Conservation (phyloP, 805 yeast genomes). For the Saturnispora zaruensis region DNA sequence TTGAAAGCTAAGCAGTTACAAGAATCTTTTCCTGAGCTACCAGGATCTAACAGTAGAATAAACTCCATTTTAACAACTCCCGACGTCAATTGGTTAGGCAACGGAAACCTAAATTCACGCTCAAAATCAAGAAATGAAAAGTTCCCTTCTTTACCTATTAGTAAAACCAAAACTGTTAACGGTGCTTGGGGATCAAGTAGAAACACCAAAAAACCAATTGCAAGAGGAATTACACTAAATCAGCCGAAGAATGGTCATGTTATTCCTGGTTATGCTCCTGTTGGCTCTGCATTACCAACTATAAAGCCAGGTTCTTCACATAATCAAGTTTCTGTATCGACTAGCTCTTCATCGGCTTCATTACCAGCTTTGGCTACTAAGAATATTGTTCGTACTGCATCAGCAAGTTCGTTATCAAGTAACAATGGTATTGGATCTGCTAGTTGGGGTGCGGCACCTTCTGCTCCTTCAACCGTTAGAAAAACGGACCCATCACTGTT, state of each 20-base stretch:
- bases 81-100: constrained; percentile 1
- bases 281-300: not conserved
- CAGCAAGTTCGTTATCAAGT: not conserved
- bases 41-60: constrained; percentile 19
- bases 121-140: not conserved
- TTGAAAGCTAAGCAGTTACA: constrained; percentile 20
- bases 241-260: constrained; percentile 15
- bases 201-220: not conserved
- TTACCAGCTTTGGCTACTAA: not conserved
- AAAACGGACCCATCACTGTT: constrained; percentile 14
- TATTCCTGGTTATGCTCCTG: constrained; percentile 18
- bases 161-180: not conserved
- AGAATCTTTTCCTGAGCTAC: constrained; percentile 44
- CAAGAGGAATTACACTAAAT: constrained; percentile 15
- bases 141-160: constrained; percentile 1
- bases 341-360: constrained; percentile 15
- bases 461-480: constrained; percentile 10
- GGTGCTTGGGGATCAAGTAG: not conserved
- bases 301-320: constrained; percentile 19
- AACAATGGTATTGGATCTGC: not conserved
- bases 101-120: not conserved
- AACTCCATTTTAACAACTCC: constrained; percentile 6
- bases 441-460: not conserved
- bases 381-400: not conserved
- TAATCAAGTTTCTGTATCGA: constrained; percentile 22